Percentiles rank a stretch among this genome's conserved stretches.
phyloP scores from a whole-genome alignment of 2,329 filamentous ascomycete genomes.

The Fusarium pseudoanthophilum region DNA sequence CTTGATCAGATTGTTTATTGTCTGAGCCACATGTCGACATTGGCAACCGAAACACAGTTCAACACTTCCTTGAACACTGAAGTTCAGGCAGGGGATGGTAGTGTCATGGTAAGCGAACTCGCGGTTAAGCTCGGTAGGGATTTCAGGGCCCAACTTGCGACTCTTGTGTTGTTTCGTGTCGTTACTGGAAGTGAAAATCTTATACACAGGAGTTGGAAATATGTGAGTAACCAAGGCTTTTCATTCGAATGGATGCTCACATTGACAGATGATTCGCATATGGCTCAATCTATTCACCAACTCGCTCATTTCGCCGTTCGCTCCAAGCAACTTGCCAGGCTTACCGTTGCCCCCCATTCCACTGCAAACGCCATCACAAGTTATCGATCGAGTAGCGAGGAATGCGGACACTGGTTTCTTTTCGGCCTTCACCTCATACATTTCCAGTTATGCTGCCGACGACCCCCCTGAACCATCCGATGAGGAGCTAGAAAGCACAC shows the following conservation, averaged over 20 bases:
- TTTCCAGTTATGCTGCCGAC: constrained; percentile 98
- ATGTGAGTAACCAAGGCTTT: constrained; percentile 64
- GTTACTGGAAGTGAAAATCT: constrained; percentile 85
- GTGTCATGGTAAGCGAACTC: constrained; percentile 98
- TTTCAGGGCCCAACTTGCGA: constrained; percentile 92
- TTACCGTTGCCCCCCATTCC: constrained; percentile 85
- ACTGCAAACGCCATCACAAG: constrained; percentile 87
- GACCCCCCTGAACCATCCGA: constrained; percentile 97
- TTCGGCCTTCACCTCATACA: constrained; percentile 94
- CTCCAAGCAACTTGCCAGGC: constrained; percentile 69
- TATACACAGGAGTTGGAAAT: constrained; percentile 80
- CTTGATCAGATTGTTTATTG: constrained; percentile 94
- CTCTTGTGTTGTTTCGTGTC: constrained; percentile 93
- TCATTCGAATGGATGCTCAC: constrained; percentile 5
- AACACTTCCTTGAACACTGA: constrained; percentile 94
- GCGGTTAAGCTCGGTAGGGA: constrained; percentile 95
- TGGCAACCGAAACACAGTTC: constrained; percentile 78
- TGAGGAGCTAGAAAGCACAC: constrained; percentile 93
- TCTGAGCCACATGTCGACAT: constrained; percentile 87
- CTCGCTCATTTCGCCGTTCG: constrained; percentile 87
- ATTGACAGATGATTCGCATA: constrained; percentile 80
- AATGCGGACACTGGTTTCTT: constrained; percentile 86
- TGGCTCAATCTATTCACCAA: constrained; percentile 97
- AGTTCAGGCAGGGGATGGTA: constrained; percentile 89
- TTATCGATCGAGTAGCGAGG: constrained; percentile 87